Percentiles rank a stretch among this genome's conserved stretches.
phyloP scores from a whole-genome alignment of 2,329 filamentous ascomycete species.

The Venturiaceae sp. region DNA sequence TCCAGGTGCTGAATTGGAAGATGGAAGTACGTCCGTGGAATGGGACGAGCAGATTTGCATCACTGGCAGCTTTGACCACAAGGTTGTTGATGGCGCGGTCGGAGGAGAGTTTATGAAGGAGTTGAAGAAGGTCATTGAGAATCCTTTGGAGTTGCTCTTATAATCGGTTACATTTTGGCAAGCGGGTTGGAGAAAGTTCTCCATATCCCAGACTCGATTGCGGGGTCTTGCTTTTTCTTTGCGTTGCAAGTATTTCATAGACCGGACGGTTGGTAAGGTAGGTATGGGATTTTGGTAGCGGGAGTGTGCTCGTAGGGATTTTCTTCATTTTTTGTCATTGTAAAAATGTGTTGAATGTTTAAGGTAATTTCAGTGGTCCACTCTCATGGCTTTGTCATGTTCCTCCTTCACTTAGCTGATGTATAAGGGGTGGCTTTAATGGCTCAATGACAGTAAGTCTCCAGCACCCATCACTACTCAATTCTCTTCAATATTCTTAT shows the following conservation, averaged over 20 bases:
- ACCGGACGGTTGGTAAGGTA: neutral
- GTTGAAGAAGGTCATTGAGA: conserved; percentile 96
- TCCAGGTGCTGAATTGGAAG: conserved; percentile 68
- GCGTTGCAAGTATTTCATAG: neutral
- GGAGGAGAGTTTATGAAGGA: conserved; percentile 95
- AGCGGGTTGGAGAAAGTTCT: neutral
- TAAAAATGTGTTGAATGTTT: neutral
- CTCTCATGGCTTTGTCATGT: neutral
- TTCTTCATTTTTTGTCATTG: neutral
- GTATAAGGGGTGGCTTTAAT: no score
- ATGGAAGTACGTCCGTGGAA: conserved; percentile 62
- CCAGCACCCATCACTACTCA: no score
- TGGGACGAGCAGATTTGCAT: conserved; percentile 98
- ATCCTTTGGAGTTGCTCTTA: conserved; percentile 88
- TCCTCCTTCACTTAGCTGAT: no score
- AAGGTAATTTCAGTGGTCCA: neutral
- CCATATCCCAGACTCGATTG: neutral
- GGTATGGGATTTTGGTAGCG: neutral
- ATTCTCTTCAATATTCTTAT: no score
- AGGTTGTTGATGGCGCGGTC: conserved; percentile 92
- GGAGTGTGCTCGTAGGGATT: neutral
- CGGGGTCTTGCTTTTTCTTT: neutral
- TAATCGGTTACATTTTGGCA: conserved; percentile 33
- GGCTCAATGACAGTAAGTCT: no score
- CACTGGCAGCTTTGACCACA: conserved; percentile 96